Percentiles rank a stretch among this genome's conserved stretches.
Evolutionary conservation across 768 basidiomycete species (phyloP).

Genomic region (Collybia mongolica): DNA sequence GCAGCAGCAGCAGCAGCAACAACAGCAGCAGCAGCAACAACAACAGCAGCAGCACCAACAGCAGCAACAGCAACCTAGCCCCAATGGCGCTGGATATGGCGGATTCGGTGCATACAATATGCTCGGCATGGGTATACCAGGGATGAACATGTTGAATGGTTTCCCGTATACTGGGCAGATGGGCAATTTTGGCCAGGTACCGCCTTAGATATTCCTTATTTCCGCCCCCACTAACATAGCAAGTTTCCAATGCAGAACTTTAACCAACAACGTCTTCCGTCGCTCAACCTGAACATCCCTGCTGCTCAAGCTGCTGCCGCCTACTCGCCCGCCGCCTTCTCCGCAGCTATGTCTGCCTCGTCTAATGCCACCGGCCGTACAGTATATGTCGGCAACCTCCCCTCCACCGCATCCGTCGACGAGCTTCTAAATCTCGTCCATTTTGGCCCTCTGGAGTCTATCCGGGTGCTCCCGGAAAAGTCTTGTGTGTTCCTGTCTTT

Average conservation of each 20-base stretch:
- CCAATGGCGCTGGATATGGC: constrained; percentile 52
- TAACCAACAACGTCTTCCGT: constrained; percentile 60
- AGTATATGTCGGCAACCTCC: constrained; percentile 96
- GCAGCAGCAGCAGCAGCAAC: constrained; percentile 35
- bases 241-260: constrained; percentile 37
- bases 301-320: constrained; percentile 57
- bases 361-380: constrained; percentile 79
- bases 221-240: constrained; percentile 7
- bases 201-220: constrained; percentile 4
- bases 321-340: constrained; percentile 78
- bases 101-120: constrained; percentile 72
- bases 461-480: constrained; percentile 94
- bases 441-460: constrained; percentile 93
- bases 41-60: constrained; percentile 49
- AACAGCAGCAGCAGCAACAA: constrained; percentile 43
- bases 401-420: constrained; percentile 93
- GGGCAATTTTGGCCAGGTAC: constrained; percentile 67
- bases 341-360: constrained; percentile 68
- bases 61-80: constrained; percentile 40
- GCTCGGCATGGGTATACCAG: constrained; percentile 79
- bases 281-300: constrained; percentile 66
- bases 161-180: constrained; percentile 75
- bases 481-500: constrained; percentile 98
- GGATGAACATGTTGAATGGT: constrained; percentile 67
- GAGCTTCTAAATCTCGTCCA: constrained; percentile 97